Evolutionary conservation across 78 protist species (phyloP).

Genomic region (Parvularia atlantis): DNA sequence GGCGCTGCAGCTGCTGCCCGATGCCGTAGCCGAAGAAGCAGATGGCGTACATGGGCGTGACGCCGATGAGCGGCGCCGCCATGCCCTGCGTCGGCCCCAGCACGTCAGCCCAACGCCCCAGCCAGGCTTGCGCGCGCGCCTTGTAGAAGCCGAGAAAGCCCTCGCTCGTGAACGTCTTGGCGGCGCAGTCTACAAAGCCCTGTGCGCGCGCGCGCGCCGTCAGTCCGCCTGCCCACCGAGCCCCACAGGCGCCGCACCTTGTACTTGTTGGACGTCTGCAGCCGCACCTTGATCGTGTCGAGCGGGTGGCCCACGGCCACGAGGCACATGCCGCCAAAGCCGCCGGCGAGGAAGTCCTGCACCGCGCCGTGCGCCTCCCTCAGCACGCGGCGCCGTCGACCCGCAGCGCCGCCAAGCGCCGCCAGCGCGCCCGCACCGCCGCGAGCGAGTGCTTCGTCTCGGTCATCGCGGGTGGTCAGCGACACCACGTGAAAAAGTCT

Average conservation of each 20-base stretch:
- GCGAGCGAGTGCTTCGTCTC: no score
- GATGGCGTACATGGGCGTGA: slow-evolving; percentile 57
- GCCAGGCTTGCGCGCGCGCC: no score
- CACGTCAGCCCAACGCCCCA: no score
- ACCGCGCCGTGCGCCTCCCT: no score
- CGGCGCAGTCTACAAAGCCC: no score
- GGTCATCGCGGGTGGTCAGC: no score
- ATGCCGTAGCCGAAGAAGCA: slow-evolving; percentile 46
- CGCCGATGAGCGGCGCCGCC: slow-evolving; percentile 60
- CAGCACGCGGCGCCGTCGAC: no score
- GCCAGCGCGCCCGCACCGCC: no score
- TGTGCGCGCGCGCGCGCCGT: no score
- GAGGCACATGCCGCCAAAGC: slow-evolving; percentile 54
- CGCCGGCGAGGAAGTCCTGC: slow-evolving; percentile 52
- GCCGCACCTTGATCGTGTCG: slow-evolving; percentile 54
- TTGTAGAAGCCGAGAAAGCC: slow-evolving; percentile 51
- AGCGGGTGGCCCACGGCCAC: slow-evolving; percentile 50
- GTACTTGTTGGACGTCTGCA: slow-evolving; percentile 15
- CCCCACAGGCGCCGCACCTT: not conserved
- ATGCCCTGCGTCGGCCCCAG: slow-evolving; percentile 44
- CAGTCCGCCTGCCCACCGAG: not conserved
- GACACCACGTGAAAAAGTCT: no score
- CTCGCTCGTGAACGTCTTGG: not conserved
- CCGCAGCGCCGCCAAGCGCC: no score
- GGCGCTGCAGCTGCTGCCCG: not conserved